phyloP scores from a whole-genome alignment of 2,329 filamentous ascomycete species.

The Fusarium sp. region DNA sequence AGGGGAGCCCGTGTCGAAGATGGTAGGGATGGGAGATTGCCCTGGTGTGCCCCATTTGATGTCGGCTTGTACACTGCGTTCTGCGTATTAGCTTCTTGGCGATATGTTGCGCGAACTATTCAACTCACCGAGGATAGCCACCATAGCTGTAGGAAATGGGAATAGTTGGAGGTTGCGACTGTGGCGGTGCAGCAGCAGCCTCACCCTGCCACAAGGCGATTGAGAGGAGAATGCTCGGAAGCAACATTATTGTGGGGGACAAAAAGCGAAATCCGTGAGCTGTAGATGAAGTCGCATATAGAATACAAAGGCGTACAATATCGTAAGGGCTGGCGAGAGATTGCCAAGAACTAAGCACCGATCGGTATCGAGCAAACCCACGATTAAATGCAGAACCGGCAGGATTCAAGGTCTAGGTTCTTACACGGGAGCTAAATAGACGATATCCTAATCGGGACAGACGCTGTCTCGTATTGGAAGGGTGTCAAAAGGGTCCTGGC shows the following conservation, averaged over 20 bases:
- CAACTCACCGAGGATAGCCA: constrained; percentile 16
- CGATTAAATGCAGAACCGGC: too few species aligned
- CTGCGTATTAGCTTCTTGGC: not conserved
- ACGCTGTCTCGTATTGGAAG: too few species aligned
- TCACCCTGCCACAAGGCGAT: not conserved
- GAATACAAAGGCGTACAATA: too few species aligned
- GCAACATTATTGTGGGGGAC: not conserved
- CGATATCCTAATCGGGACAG: too few species aligned
- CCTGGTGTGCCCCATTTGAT: constrained; percentile 20
- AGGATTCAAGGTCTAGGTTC: too few species aligned
- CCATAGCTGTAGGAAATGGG: constrained; percentile 10
- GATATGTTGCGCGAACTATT: not conserved
- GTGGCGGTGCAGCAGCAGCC: not conserved
- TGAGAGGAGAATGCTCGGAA: not conserved
- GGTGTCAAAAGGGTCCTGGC: too few species aligned
- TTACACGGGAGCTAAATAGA: too few species aligned
- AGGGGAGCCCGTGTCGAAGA: constrained; percentile 16
- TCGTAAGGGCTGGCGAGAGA: too few species aligned
- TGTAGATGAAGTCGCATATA: too few species aligned
- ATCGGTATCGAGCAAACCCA: too few species aligned
- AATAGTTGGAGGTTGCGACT: constrained; percentile 11
- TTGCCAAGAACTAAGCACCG: too few species aligned
- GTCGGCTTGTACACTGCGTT: constrained; percentile 11
- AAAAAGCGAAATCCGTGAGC: too few species aligned
- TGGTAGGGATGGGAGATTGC: constrained; percentile 12